Evolutionary conservation across 2,329 filamentous ascomycete species (phyloP), one percentile per base, ranked within the genome.

Genomic region (Keithomyces neogunnii): DNA sequence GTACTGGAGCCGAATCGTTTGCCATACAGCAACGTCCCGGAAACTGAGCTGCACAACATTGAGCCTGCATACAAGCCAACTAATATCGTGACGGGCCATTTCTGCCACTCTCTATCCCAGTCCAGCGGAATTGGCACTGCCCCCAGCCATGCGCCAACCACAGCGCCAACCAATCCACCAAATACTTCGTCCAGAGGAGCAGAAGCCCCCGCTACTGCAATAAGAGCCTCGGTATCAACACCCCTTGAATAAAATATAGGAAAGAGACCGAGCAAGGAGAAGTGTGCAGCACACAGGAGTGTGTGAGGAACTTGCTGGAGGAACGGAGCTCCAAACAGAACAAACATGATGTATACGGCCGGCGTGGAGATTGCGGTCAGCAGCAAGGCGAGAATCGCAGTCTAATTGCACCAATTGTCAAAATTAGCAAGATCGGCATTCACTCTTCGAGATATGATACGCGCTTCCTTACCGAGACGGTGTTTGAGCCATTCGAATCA

Each of bases 21-120:
- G 36, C 75, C 76, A 58, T 71, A 75, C 5, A 71, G 67, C 52
- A 78, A 47, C 1, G 69, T 72, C 3, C 78, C 78, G 0, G 84
- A 83, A 19, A 82, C 57, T 51, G 81, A 62, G 63, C 86, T 85
- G 1, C 90, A 90, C 10, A 88, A 57, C 1, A 81, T 75, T 67
- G 88, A 90, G 1, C 93, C 93, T 5, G 81, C 69, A 68, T 95
- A 97, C 19, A 87, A 76, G 3, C 93, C 93, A 2, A 81, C 83
- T 4, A 97, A 70, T 53, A 99, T 87, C 0, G 93, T 99, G 46
- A 97, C 85, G 0, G 93, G 93, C 88, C 92, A 99, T 67, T 86
- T 88, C 79, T 99, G 93, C 93, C 93, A 99, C 60, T 95, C 90
- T n/a, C 93, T 84, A 67, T 99, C 93, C 92, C 92, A 97, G 67